phyloP scores from a whole-genome alignment of 2,329 filamentous ascomycete species.

The Sclerotinia minor region DNA sequence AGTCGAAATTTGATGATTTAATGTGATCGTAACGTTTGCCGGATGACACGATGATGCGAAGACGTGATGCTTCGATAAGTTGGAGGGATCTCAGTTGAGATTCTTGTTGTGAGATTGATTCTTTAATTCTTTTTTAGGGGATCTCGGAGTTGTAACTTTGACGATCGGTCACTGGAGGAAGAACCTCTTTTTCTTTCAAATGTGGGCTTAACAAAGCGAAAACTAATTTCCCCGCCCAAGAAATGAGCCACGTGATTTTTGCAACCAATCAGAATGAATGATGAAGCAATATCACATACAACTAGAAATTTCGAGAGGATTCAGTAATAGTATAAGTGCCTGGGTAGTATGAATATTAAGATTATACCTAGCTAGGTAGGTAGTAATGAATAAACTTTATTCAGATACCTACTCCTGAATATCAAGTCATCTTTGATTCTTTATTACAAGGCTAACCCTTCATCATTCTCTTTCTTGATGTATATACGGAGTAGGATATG shows the following conservation, averaged over 20 bases:
- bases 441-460: not conserved
- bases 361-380: too few species aligned
- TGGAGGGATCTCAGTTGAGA: not conserved
- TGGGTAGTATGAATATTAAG: not conserved
- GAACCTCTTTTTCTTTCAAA: not conserved
- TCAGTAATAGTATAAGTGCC: not conserved
- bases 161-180: not conserved
- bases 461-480: not conserved
- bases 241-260: not conserved
- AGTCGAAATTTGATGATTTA: slow-evolving; percentile 11
- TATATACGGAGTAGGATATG: too few species aligned
- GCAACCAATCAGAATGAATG: not conserved
- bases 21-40: not conserved
- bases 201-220: slow-evolving; percentile 3
- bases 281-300: not conserved
- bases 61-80: not conserved
- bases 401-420: not conserved
- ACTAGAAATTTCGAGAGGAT: slow-evolving; percentile 16
- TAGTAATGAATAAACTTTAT: too few species aligned
- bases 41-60: not conserved
- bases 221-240: not conserved
- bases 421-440: not conserved
- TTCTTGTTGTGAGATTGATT: not conserved
- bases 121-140: not conserved
- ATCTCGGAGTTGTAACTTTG: not conserved